Base-by-base conservation (phyloP, 352 stramenopile genomes). In the Phytophthora vignae region DNA sequence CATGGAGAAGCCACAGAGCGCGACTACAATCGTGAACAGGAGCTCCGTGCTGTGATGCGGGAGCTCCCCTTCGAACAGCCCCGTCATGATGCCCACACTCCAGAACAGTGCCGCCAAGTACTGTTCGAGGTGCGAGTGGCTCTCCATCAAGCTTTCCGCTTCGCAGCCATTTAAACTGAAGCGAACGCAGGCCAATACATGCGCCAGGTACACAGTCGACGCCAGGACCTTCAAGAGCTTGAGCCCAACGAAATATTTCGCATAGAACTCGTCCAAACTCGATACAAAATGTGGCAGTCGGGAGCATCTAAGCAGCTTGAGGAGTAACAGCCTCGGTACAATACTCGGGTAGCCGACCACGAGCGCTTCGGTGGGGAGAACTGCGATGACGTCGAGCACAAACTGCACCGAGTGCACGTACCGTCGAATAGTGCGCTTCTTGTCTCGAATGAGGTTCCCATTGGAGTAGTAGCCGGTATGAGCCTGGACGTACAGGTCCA, bases 51-150 rank as follows among this genome's bases (percentile, higher is more conserved):
- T 76, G 2, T 68, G 69, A 5, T 82, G 77, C 0, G 87, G 85
- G 0, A 92, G 68, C 40, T 91, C 81, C 6, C 85, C 87, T 69
- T 94, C 87, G 12, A 93, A 93, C 11, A 92, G 69, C 0, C 86
- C 86, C 3, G 84, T 84, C 48, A 92, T 76, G 19, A 93, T 61
- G 0, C 86, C 86, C 48, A 93, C 87, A 4, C 75, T 78, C 86
- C 86, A 93, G 60, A 92, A 92, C 19, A 89, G 49, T 0, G 83
- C 81, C 50, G 73, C 72, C 7, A 92, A 63, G 46, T 92, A 91
- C 14, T 76, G 44, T 2, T 48, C 63, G n/a, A 66, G 55, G 0
- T 82, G 64, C 1, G 63, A 62, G 7, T 66, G 67, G 15, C 27
- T 67, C 15, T 65, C 55, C 3, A 2, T 14, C 4, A 19, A 11